Evolutionary conservation across 768 basidiomycete genomes (phyloP).

Genomic region (Lactarius pseudohatsudake): DNA sequence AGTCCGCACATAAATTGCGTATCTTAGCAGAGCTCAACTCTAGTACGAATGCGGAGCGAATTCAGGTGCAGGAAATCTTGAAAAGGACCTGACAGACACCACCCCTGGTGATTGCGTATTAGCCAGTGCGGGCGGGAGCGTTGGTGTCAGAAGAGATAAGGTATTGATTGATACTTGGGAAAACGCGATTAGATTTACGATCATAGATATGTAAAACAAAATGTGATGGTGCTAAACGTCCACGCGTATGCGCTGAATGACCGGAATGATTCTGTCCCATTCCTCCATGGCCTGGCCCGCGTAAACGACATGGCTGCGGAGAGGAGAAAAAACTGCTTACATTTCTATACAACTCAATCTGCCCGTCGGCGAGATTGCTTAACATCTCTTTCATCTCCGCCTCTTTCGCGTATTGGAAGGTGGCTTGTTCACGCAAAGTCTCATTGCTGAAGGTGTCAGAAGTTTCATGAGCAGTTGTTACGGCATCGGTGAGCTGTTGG

Average conservation of each 20-base stretch:
- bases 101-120: background rate
- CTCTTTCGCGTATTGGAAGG: slow-evolving; percentile 89
- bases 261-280: slow-evolving; percentile 93
- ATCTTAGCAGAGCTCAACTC: slow-evolving; percentile 23
- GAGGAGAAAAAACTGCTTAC: slow-evolving; percentile 42
- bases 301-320: slow-evolving; percentile 9
- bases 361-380: slow-evolving; percentile 84
- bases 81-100: background rate
- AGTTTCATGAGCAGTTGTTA: slow-evolving; percentile 91
- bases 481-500: slow-evolving; percentile 90
- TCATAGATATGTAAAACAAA: slow-evolving; percentile 25
- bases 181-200: slow-evolving; percentile 21
- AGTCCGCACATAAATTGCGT: slow-evolving; percentile 67
- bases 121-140: background rate
- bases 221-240: slow-evolving; percentile 57
- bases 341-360: slow-evolving; percentile 92
- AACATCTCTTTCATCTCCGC: slow-evolving; percentile 98
- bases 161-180: slow-evolving; percentile 3
- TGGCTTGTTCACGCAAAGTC: slow-evolving; percentile 84
- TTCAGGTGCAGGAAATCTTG: background rate
- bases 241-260: slow-evolving; percentile 92
- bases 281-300: slow-evolving; percentile 83
- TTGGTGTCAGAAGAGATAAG: background rate
- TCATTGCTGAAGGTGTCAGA: slow-evolving; percentile 96
- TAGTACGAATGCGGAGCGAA: slow-evolving; percentile 30